Percentiles rank a stretch among this genome's conserved stretches.
These are phyloP conservation scores for Saccharomycopsis oosterbeekiorum DNA, from an alignment of 805 yeast species.

Conservation along the genomic window DNA sequence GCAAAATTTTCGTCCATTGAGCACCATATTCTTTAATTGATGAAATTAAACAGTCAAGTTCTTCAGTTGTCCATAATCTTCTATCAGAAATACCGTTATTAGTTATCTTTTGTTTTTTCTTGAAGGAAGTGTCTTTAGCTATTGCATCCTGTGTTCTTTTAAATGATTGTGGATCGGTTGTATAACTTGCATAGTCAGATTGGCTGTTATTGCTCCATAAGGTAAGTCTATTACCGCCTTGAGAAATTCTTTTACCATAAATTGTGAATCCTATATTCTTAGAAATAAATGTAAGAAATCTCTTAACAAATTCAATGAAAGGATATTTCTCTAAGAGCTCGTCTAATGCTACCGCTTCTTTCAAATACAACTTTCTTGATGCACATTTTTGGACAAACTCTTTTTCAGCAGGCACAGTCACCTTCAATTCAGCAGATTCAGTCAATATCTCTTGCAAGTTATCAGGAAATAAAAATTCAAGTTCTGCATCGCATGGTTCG, in stretches of 20 bases:
- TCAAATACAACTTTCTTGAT: slow-evolving; percentile 54
- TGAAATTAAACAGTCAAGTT: slow-evolving; percentile 72
- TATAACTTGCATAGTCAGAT: neutral
- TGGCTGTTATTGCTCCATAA: slow-evolving; percentile 7
- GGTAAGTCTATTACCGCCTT: slow-evolving; percentile 1
- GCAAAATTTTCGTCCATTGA: slow-evolving; percentile 86
- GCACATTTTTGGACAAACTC: slow-evolving; percentile 73
- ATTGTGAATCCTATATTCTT: slow-evolving; percentile 63
- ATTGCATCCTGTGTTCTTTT: slow-evolving; percentile 21
- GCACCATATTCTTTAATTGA: slow-evolving; percentile 83
- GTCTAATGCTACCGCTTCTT: slow-evolving; percentile 36
- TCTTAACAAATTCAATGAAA: slow-evolving; percentile 78
- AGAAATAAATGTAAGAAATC: slow-evolving; percentile 65
- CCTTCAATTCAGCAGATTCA: slow-evolving; percentile 25
- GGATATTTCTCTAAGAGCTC: slow-evolving; percentile 63
- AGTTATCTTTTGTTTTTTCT: slow-evolving; percentile 11
- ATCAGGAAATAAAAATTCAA: slow-evolving; percentile 20
- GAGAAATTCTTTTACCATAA: slow-evolving; percentile 49
- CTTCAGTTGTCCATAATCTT: slow-evolving; percentile 80
- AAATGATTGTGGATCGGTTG: slow-evolving; percentile 8
- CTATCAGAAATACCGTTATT: slow-evolving; percentile 28
- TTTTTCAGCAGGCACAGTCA: slow-evolving; percentile 62
- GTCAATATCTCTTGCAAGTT: slow-evolving; percentile 15
- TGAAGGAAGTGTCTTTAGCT: neutral
- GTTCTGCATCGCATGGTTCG: slow-evolving; percentile 22